Conservation (phyloP, 1,139 yeast genomes). For the Taphrina sp. region DNA sequence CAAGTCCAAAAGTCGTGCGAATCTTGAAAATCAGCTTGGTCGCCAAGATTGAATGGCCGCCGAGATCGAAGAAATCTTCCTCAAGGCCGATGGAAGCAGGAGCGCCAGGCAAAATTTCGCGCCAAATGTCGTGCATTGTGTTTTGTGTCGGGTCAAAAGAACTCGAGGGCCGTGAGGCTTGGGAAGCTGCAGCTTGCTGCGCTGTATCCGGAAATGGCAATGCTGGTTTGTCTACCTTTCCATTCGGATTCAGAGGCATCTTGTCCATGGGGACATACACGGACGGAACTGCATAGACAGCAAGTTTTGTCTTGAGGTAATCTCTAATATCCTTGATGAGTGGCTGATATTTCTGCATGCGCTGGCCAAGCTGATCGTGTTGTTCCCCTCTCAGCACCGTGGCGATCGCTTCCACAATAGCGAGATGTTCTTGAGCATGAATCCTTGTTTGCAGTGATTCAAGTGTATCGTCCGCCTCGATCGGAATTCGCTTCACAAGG, state of each 20-base stretch:
- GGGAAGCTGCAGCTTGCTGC: conserved; percentile 69
- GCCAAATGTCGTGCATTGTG: conserved; percentile 77
- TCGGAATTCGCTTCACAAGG: conserved; percentile 70
- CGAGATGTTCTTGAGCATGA: conserved; percentile 80
- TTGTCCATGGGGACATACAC: conserved; percentile 80
- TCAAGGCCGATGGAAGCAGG: conserved; percentile 73
- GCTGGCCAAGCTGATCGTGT: conserved; percentile 68
- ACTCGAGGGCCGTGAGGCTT: conserved; percentile 44
- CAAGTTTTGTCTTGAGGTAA: conserved; percentile 82
- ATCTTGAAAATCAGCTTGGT: conserved; percentile 94
- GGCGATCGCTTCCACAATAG: conserved; percentile 70
- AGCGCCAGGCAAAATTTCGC: conserved; percentile 74
- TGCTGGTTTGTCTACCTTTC: conserved; percentile 96
- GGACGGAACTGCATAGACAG: conserved; percentile 90
- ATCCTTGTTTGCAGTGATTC: conserved; percentile 80
- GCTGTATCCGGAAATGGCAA: conserved; percentile 91
- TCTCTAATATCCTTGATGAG: conserved; percentile 76
- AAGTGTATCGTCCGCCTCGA: conserved; percentile 67
- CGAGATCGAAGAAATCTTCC: conserved; percentile 94
- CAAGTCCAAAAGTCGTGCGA: conserved; percentile 71
- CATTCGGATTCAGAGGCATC: conserved; percentile 94
- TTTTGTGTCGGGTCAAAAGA: conserved; percentile 65
- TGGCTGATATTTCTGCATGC: conserved; percentile 71
- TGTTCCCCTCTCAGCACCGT: conserved; percentile 50
- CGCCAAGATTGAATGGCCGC: conserved; percentile 96